These are phyloP conservation scores for Aspergillus olivimuriae DNA, from an alignment of 495 filamentous ascomycete species.

Conservation along the genomic window DNA sequence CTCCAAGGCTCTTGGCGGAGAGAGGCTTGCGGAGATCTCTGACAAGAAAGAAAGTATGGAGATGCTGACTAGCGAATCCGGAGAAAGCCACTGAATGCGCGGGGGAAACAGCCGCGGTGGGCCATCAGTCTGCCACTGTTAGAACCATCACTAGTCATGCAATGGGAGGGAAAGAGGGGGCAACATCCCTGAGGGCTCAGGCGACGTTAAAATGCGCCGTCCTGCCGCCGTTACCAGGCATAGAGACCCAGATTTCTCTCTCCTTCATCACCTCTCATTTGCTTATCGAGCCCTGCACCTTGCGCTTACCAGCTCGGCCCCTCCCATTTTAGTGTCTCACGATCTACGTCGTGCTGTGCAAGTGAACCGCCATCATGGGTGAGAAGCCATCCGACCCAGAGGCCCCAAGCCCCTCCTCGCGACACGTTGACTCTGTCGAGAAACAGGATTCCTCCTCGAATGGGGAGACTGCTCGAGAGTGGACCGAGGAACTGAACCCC, in stretches of 20 bases:
- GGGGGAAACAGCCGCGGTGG: constrained; percentile 1
- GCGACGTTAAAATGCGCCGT: constrained; percentile 6
- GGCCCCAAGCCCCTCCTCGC: constrained; percentile 1
- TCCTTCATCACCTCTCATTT: constrained; percentile 7
- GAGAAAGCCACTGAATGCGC: constrained; percentile 1
- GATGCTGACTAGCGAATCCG: constrained; percentile 1
- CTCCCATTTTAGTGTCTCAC: constrained; percentile 1
- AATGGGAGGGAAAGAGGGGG: too few species aligned
- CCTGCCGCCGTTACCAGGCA: constrained; percentile 1
- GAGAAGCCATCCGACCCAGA: constrained; percentile 11
- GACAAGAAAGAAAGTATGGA: background rate
- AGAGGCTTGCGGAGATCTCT: background rate
- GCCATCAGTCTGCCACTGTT: too few species aligned
- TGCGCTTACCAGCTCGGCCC: background rate
- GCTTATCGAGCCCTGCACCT: background rate
- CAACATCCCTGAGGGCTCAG: background rate
- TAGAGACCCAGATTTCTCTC: background rate
- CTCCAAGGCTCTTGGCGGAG: constrained; percentile 10
- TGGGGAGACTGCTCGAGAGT: constrained; percentile 9
- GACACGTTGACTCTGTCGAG: constrained; percentile 8
- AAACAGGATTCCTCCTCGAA: constrained; percentile 1
- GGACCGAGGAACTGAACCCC: constrained; percentile 9
- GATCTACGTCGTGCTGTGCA: constrained; percentile 2
- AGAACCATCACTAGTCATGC: too few species aligned
- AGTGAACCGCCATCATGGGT: constrained; percentile 5